These are phyloP conservation scores for Polymyxa betae DNA, from an alignment of 208 protist species.

Conservation along the genomic window DNA sequence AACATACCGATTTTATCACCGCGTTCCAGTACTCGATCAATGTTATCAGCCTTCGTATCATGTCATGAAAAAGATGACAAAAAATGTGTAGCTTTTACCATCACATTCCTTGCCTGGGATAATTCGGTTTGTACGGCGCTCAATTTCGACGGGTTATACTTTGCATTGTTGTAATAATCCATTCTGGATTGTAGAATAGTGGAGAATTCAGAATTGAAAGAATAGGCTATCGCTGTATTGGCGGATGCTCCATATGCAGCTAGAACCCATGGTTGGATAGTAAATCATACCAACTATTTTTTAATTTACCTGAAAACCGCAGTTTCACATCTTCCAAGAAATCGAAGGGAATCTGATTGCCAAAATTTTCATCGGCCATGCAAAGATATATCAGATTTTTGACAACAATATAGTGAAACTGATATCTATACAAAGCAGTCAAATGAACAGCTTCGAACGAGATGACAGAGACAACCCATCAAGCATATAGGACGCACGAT, in stretches of 20 bases:
- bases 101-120: constrained; percentile 14
- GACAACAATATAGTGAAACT: neutral
- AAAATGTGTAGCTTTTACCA: neutral
- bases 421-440: neutral
- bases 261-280: neutral
- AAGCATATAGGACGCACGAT: neutral
- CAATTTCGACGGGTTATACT: neutral
- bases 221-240: neutral
- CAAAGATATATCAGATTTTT: constrained; percentile 17
- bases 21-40: constrained; percentile 21
- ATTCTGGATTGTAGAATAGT: constrained; percentile 5
- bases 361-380: constrained; percentile 1
- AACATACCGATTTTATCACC: constrained; percentile 12
- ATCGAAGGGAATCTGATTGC: neutral
- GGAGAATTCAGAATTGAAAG: constrained; percentile 27
- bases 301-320: constrained; percentile 1
- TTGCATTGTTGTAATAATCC: constrained; percentile 21
- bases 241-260: constrained; percentile 31
- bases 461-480: neutral
- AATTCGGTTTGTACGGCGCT: neutral
- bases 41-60: constrained; percentile 6
- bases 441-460: neutral
- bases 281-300: neutral
- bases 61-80: neutral
- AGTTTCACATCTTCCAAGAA: neutral